A percentile compares a stretch with the other conserved stretches of the same genome.
These are phyloP conservation scores for Podaxis sp. DNA, from an alignment of 768 basidiomycete genomes.

Conservation along the genomic window DNA sequence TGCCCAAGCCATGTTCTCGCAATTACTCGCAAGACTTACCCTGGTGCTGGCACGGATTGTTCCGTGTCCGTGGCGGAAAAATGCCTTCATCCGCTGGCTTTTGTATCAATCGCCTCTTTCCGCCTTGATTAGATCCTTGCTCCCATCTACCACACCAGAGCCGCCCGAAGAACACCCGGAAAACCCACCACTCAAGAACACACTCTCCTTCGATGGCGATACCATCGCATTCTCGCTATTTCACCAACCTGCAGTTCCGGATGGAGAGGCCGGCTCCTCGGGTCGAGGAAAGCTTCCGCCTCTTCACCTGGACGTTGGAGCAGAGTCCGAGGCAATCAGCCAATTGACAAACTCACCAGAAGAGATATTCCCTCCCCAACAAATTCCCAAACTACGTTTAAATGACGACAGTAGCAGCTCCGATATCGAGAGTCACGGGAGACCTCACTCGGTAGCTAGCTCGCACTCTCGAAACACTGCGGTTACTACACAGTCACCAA, in stretches of 20 bases:
- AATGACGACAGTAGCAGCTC: background rate
- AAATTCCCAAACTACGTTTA: background rate
- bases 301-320: background rate
- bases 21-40: background rate
- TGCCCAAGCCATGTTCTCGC: background rate
- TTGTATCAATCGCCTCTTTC: background rate
- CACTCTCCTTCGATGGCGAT: background rate
- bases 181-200: background rate
- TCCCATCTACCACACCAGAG: background rate
- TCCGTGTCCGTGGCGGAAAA: background rate
- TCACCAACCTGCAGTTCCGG: background rate
- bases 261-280: background rate
- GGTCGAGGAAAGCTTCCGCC: background rate
- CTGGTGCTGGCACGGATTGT: background rate
- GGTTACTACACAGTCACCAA: background rate
- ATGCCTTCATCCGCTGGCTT: no score
- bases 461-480: background rate
- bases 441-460: background rate
- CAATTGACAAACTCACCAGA: background rate
- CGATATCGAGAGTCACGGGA: conserved; percentile 2
- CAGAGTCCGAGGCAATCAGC: background rate
- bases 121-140: background rate
- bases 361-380: background rate
- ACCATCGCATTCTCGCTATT: conserved; percentile 1
- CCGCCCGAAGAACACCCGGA: background rate